Evolutionary conservation across 2,329 filamentous ascomycete genomes (phyloP), one percentile per base, ranked within the genome.

Genomic region (Sporothrix schenckii): DNA sequence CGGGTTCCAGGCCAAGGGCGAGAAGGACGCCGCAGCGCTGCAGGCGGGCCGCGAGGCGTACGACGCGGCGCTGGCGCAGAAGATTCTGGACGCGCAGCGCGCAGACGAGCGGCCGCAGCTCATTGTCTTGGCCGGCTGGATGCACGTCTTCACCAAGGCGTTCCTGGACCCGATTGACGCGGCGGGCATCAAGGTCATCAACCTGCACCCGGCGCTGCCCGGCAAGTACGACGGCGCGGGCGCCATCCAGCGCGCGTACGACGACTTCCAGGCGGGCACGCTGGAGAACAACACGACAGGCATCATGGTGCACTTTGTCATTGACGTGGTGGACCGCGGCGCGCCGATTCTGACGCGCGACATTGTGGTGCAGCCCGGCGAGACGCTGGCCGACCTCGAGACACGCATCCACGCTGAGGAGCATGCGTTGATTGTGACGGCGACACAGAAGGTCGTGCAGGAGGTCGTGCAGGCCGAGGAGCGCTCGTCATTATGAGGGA

Each of bases 291-390:
- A 86, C 74, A 86, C 85, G 74, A 96, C 93, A 0, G 93, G 94
- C 0, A 89, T 96, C 69, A 97, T 97, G 94, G 88, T 93, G 19
- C 93, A 97, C 81, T 90, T 94, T 80, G 93, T 97, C 61, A 89
- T 92, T 72, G 83, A 82, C 10, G 88, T 94, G 78, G 92, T 97
- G 69, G 93, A 97, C 81, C 86, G 90, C 76, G 93, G 93, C 2
- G 83, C 86, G 73, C 89, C 92, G 11, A 90, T 97, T 75, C 76
- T 94, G 72, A 86, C 89, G 1, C 80, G 84, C 73, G 90, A 94
- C 80, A 87, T 97, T 30, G 84, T 88, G 70, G 88, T 86, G 74
- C 85, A 85, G 71, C 83, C 86, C 63, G 88, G 87, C 49, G 89
- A 92, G 76, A 84, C 83, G 30, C 76, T 94, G 70, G 85, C 88